A percentile compares a stretch with the other conserved stretches of the same genome.
phyloP scores from a whole-genome alignment of 805 yeast species.

The Candida wancherniae region DNA sequence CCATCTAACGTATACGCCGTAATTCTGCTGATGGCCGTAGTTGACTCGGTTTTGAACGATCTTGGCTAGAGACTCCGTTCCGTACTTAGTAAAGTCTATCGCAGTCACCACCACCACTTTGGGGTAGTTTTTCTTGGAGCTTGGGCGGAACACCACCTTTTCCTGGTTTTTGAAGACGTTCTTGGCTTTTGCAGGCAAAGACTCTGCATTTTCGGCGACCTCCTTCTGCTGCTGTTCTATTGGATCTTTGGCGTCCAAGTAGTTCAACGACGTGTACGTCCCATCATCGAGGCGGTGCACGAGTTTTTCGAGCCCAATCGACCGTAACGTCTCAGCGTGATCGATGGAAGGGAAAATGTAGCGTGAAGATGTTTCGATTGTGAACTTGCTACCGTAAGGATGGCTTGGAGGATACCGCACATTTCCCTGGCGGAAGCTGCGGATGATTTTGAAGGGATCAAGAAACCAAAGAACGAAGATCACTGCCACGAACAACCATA shows the following conservation, averaged over 20 bases:
- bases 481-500: constrained; percentile 4
- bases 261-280: constrained; percentile 35
- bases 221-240: constrained; percentile 34
- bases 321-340: constrained; percentile 57
- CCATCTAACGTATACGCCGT: constrained; percentile 84
- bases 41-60: constrained; percentile 84
- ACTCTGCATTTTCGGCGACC: constrained; percentile 43
- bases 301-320: constrained; percentile 44
- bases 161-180: constrained; percentile 64
- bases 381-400: constrained; percentile 28
- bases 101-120: constrained; percentile 74
- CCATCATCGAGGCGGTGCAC: constrained; percentile 38
- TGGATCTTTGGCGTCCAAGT: constrained; percentile 40
- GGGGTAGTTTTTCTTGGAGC: constrained; percentile 41
- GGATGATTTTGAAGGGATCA: constrained; percentile 6
- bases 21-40: constrained; percentile 76
- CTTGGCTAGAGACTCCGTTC: constrained; percentile 53
- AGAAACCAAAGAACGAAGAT: constrained; percentile 12
- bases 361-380: constrained; percentile 43
- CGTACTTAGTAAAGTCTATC: constrained; percentile 66
- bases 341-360: constrained; percentile 74
- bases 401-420: constrained; percentile 28
- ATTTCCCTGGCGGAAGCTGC: not conserved
- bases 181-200: constrained; percentile 43
- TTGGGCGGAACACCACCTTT: constrained; percentile 45